Base-by-base conservation (phyloP, 106 monocot species). In the Dioscorea dumetorum region DNA sequence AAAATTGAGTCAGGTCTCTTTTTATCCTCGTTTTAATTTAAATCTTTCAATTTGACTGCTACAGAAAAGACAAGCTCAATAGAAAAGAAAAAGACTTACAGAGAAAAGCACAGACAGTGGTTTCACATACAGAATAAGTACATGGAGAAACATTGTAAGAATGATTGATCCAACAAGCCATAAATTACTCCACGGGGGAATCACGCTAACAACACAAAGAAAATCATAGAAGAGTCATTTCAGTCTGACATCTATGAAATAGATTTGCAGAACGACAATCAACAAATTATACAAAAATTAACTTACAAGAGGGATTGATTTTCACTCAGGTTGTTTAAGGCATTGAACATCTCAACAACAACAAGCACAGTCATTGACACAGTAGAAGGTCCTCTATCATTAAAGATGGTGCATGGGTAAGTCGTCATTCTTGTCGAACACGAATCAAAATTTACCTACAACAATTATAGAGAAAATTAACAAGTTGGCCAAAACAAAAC, bases 331-430 rank as follows among this genome's bases (percentile, higher is more conserved):
- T 99, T 99, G 67, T 99, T 99, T 49, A 99, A 78, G 24, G 99
- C 99, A 80, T 99, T 99, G 67, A 99, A 99, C 99, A 99, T 99
- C 79, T 99, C 99, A 50, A 99, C 93, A 70, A 93, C 99, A 50
- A 99, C 99, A 34, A 99, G 90, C 63, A 99, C 99, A 51, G 99
- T 99, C 99, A 99, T 99, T 66, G 99, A 90, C 24, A 99, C 87
- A 23, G 99, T 99, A 34, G 99, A 99, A 71, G 99, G 99, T 87
- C 83, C 90, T 4, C 85, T 89, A 78, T 99, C 84, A 67, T 85
- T 85, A 87, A 90, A 99, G 74, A 99, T 83, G 71, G 82, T 99
- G 83, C 99, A 99, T 31, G 93, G 93, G 62, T 90, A 93, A 50
- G 79, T 13, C 49, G 99, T 93, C 33, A 93, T 76, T 72, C 99